Percentiles rank a stretch among this genome's conserved stretches.
These are phyloP conservation scores for Pseudogymnoascus pannorum DNA, from an alignment of 2,329 filamentous ascomycete genomes.

Conservation along the genomic window DNA sequence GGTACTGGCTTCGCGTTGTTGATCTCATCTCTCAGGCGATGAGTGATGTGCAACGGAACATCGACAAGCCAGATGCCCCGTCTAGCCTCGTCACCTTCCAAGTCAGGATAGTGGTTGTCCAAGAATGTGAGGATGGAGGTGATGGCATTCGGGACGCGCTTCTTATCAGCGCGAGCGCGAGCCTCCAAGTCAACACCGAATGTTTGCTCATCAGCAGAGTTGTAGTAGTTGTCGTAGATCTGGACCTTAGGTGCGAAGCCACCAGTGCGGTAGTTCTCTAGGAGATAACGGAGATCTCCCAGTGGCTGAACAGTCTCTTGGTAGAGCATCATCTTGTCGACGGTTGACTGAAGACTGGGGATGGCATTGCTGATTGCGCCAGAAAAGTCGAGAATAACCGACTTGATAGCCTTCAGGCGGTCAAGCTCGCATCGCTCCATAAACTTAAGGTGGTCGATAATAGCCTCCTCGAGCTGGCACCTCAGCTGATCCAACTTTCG, in stretches of 20 bases:
- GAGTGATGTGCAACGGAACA: constrained; percentile 75
- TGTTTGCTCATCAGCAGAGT: constrained; percentile 92
- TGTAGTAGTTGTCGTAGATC: constrained; percentile 98
- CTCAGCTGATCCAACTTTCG: constrained; percentile 82
- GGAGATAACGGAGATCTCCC: constrained; percentile 82
- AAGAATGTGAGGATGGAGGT: constrained; percentile 92
- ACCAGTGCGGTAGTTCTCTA: constrained; percentile 95
- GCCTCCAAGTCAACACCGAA: constrained; percentile 98
- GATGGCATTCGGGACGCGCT: constrained; percentile 86
- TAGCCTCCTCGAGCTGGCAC: constrained; percentile 92
- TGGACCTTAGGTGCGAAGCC: constrained; percentile 85
- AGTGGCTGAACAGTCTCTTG: constrained; percentile 96
- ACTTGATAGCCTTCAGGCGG: constrained; percentile 94
- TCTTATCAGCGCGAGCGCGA: constrained; percentile 84
- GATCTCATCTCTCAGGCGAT: constrained; percentile 72
- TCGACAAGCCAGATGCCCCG: constrained; percentile 92
- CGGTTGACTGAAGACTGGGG: constrained; percentile 86
- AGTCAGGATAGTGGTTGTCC: constrained; percentile 92
- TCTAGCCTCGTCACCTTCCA: constrained; percentile 91
- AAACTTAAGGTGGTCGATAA: constrained; percentile 86
- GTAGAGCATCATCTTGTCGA: constrained; percentile 98
- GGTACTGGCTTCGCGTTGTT: constrained; percentile 81
- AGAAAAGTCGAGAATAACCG: constrained; percentile 94
- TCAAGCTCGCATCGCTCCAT: constrained; percentile 97
- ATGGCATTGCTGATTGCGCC: constrained; percentile 97